Conservation (phyloP, 768 basidiomycete species). For the Russula lepida region DNA sequence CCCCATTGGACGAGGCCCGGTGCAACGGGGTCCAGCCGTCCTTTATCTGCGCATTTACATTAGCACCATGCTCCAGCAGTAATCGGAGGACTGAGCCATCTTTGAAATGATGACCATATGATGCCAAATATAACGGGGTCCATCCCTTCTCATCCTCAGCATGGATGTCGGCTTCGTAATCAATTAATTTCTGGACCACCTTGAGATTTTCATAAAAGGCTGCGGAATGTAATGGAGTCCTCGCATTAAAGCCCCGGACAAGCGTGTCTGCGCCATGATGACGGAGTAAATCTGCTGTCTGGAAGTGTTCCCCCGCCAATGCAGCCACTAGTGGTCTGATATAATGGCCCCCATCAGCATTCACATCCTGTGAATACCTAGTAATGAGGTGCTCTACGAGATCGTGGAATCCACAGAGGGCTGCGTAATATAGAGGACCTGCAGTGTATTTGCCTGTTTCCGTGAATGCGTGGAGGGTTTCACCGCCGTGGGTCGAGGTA, state of each 20-base stretch:
- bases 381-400: background rate
- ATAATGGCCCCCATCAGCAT: background rate
- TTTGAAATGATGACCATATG: background rate
- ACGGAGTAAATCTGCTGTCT: background rate
- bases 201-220: background rate
- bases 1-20: accelerated
- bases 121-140: background rate
- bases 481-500: accelerated
- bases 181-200: background rate
- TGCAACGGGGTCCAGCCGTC: background rate
- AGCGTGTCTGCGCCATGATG: background rate
- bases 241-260: too few relatives aligned
- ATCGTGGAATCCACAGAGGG: background rate
- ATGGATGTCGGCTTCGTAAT: background rate
- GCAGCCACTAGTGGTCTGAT: background rate
- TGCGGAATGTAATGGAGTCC: background rate
- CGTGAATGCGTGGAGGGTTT: background rate
- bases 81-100: background rate
- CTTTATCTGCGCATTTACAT: background rate
- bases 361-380: background rate
- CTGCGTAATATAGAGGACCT: background rate
- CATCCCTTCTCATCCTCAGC: accelerated
- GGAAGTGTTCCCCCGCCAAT: background rate
- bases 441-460: background rate
- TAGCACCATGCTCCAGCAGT: background rate